phyloP scores from a whole-genome alignment of 164 flowering plant species.

The Stephania yunnanensis region DNA sequence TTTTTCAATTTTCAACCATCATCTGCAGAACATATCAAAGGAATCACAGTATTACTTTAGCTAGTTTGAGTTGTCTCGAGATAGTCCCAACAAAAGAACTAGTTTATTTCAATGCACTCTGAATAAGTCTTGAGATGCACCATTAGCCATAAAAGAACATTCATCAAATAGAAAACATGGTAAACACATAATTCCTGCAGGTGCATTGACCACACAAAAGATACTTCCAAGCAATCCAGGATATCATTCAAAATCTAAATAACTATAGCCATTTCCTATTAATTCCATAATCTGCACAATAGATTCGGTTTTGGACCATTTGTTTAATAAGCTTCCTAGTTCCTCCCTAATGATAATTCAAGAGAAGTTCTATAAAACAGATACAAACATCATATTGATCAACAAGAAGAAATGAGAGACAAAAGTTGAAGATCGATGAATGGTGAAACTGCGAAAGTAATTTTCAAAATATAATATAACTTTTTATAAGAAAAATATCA shows the following conservation, averaged over 20 bases:
- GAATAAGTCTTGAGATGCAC: neutral
- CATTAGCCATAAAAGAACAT: neutral
- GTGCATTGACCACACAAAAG: neutral
- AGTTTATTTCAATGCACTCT: neutral
- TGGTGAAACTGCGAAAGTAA: too few relatives aligned
- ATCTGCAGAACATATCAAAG: slow-evolving; percentile 4
- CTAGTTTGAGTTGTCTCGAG: neutral
- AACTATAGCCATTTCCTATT: neutral
- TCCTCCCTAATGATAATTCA: neutral
- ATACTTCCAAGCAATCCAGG: neutral
- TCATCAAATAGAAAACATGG: neutral
- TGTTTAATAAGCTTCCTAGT: neutral
- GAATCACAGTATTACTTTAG: neutral
- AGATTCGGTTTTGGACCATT: neutral
- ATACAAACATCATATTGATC: neutral
- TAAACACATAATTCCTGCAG: neutral
- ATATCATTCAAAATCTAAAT: neutral
- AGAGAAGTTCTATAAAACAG: neutral
- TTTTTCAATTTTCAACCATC: slow-evolving; percentile 8
- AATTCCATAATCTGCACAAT: neutral
- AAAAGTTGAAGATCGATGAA: neutral
- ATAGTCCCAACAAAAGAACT: neutral
- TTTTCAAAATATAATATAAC: neutral
- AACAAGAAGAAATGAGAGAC: neutral
- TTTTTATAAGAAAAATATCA: neutral